Conservation (phyloP, 139 green algal species). For the Prasinococcaceae sp. region DNA sequence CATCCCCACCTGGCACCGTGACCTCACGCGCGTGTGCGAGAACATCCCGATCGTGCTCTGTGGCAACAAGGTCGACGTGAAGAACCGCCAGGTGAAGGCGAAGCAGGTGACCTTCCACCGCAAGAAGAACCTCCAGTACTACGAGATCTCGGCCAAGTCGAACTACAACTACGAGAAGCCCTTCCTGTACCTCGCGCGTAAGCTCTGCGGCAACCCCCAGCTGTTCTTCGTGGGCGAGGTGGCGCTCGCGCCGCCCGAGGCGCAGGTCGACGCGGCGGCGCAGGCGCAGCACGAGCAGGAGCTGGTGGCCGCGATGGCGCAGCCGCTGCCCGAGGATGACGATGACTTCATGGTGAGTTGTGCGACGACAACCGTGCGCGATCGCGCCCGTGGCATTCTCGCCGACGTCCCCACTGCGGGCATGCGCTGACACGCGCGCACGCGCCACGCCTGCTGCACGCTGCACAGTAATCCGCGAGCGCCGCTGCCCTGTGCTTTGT, state of each 20-base stretch:
- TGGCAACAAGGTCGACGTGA: slow-evolving; percentile 99
- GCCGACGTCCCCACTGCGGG: too few relatives aligned
- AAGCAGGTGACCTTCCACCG: slow-evolving; percentile 82
- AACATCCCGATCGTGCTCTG: slow-evolving; percentile 99
- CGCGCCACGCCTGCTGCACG: too few relatives aligned
- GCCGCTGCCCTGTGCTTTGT: too few relatives aligned
- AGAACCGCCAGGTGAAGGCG: slow-evolving; percentile 99
- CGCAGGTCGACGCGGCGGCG: slow-evolving; percentile 74
- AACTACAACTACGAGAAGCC: slow-evolving; percentile 99
- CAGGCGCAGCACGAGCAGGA: slow-evolving; percentile 65
- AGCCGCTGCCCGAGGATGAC: slow-evolving; percentile 63
- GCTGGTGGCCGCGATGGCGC: slow-evolving; percentile 44
- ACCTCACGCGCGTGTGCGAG: slow-evolving; percentile 92
- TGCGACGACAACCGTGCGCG: too few relatives aligned
- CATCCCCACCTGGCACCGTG: slow-evolving; percentile 95
- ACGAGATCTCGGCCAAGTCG: slow-evolving; percentile 97
- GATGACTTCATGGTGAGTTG: too few relatives aligned
- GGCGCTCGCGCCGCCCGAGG: slow-evolving; percentile 87
- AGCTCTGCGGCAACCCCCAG: slow-evolving; percentile 68
- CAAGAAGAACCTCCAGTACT: slow-evolving; percentile 99
- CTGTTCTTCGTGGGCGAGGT: slow-evolving; percentile 85
- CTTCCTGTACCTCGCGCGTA: slow-evolving; percentile 97
- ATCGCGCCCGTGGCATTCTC: too few relatives aligned
- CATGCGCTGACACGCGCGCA: too few relatives aligned
- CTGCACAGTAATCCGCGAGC: too few relatives aligned